Percentiles rank a stretch among this genome's conserved stretches.
Conservation (phyloP, 2,329 filamentous ascomycete species). For the Pseudogymnoascus sp. region DNA sequence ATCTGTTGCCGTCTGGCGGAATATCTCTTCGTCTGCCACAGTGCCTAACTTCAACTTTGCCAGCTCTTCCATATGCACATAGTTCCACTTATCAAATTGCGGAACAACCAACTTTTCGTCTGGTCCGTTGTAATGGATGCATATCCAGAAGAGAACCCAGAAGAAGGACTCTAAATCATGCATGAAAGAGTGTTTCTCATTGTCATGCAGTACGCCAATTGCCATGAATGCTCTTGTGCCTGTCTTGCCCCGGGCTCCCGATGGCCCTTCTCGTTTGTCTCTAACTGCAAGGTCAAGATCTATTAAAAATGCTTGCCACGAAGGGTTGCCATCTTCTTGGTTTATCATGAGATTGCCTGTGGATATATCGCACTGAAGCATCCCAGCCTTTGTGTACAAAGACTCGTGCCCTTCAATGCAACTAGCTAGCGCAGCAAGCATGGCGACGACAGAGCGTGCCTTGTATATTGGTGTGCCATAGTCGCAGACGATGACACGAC, state of each 20-base stretch:
- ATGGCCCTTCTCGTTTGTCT: slow-evolving; percentile 24
- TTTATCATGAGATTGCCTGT: too few species aligned
- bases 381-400: slow-evolving; percentile 4
- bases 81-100: slow-evolving; percentile 34
- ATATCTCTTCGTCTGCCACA: slow-evolving; percentile 11
- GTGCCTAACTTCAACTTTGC: slow-evolving; percentile 15
- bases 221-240: slow-evolving; percentile 34
- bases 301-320: slow-evolving; percentile 29
- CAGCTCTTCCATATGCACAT: slow-evolving; percentile 21
- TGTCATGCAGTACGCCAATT: slow-evolving; percentile 24
- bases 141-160: slow-evolving; percentile 23
- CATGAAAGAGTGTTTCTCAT: slow-evolving; percentile 32
- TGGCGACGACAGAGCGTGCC: slow-evolving; percentile 31
- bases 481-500: slow-evolving; percentile 35
- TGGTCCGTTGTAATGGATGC: too few species aligned
- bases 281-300: slow-evolving; percentile 32
- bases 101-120: slow-evolving; percentile 9
- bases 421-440: slow-evolving; percentile 32
- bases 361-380: too few species aligned
- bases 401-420: slow-evolving; percentile 27
- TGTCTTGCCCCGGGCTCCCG: slow-evolving; percentile 30
- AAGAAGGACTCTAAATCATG: slow-evolving; percentile 25
- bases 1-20: too few species aligned
- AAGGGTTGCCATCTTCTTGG: slow-evolving; percentile 24
- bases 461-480: slow-evolving; percentile 37